These are phyloP conservation scores for Trichophyton benhamiae DNA, from an alignment of 2,329 filamentous ascomycete species.

Conservation along the genomic window DNA sequence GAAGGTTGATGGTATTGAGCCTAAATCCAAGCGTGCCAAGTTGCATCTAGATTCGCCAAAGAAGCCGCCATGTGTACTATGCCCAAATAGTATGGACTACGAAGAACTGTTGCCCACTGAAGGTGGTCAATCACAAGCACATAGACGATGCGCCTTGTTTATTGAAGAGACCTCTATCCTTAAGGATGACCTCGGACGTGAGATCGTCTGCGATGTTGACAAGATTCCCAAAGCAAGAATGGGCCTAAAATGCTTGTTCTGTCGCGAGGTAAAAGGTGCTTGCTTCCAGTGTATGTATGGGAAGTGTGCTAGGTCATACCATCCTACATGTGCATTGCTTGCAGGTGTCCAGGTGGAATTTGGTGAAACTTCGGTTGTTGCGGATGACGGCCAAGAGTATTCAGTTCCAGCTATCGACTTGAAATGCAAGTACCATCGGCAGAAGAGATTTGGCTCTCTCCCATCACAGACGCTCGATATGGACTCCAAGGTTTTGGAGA, in stretches of 20 bases:
- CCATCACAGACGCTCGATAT: slow-evolving; percentile 58
- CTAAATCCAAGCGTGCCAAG: slow-evolving; percentile 63
- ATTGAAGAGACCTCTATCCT: slow-evolving; percentile 86
- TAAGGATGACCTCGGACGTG: slow-evolving; percentile 51
- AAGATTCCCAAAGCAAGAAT: slow-evolving; percentile 75
- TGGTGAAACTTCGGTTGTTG: slow-evolving; percentile 72
- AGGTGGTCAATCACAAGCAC: slow-evolving; percentile 66
- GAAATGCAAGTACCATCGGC: slow-evolving; percentile 84
- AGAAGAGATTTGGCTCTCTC: slow-evolving; percentile 68
- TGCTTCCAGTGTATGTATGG: slow-evolving; percentile 95
- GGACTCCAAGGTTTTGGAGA: slow-evolving; percentile 54
- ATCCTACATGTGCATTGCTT: slow-evolving; percentile 84
- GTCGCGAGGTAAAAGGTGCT: slow-evolving; percentile 84
- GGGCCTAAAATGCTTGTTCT: slow-evolving; percentile 89
- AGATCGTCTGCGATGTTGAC: slow-evolving; percentile 65
- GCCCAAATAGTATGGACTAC: slow-evolving; percentile 75
- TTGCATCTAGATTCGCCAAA: slow-evolving; percentile 58
- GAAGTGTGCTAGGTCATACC: slow-evolving; percentile 87
- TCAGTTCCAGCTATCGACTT: slow-evolving; percentile 86
- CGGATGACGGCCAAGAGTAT: slow-evolving; percentile 83
- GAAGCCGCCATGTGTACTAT: slow-evolving; percentile 77
- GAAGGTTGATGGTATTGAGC: slow-evolving; percentile 46
- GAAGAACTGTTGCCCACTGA: slow-evolving; percentile 78
- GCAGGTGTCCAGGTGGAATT: slow-evolving; percentile 87
- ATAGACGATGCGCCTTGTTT: slow-evolving; percentile 79